phyloP scores from a whole-genome alignment of 129 eudicot species.

The Deinandra increscens region DNA sequence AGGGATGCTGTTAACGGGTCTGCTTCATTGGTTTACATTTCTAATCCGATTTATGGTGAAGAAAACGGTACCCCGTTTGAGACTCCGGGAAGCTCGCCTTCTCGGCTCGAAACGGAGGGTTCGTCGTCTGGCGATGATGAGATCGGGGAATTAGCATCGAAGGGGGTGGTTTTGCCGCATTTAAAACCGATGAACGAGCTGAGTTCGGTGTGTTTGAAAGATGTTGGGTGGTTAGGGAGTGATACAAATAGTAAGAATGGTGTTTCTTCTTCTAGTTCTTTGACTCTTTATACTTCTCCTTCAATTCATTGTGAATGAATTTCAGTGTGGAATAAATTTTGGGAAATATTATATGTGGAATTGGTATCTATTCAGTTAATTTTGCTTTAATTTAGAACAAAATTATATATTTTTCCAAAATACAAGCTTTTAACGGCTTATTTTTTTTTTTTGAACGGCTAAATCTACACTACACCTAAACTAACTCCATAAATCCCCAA shows the following conservation, averaged over 20 bases:
- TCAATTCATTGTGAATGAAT: too few species aligned
- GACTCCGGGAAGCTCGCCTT: conserved; percentile 79
- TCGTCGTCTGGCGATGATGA: conserved; percentile 42
- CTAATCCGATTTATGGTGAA: conserved; percentile 65
- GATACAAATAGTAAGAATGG: conserved; percentile 56
- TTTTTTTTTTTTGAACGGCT: too few species aligned
- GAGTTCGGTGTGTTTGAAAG: conserved; percentile 45
- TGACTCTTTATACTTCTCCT: conserved; percentile 66
- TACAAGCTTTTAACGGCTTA: too few species aligned
- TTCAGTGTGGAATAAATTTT: too few species aligned
- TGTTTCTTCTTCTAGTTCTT: conserved; percentile 48
- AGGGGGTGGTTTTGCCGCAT: conserved; percentile 39
- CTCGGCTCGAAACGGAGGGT: conserved; percentile 44
- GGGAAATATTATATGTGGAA: too few species aligned
- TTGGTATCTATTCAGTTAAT: too few species aligned
- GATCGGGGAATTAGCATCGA: conserved; percentile 7
- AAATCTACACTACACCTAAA: too few species aligned
- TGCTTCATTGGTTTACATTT: conserved; percentile 54
- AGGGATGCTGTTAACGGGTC: too few species aligned
- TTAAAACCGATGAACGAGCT: conserved; percentile 59
- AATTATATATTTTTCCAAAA: too few species aligned
- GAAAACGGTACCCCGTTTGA: conserved; percentile 59
- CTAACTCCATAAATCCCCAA: too few species aligned
- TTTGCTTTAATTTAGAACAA: too few species aligned
- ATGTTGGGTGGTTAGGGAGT: conserved; percentile 44